These are phyloP conservation scores for Gracilaria gracilis DNA, from an alignment of 23 red algal species.

Conservation along the genomic window DNA sequence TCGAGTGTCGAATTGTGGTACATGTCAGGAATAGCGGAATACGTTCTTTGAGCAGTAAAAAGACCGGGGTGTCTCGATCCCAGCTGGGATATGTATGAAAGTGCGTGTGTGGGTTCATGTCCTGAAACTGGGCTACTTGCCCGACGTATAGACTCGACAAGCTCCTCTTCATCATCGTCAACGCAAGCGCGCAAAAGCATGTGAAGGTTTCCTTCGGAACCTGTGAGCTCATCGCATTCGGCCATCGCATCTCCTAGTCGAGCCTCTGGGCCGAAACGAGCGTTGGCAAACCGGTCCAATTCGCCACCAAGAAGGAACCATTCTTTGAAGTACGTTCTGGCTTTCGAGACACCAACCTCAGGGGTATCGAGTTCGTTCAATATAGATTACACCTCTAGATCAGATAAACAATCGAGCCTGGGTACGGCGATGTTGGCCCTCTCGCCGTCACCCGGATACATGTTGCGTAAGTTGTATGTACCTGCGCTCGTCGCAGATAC, in stretches of 20 bases:
- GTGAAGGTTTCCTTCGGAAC: conserved; percentile 9
- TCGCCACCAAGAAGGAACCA: conserved; percentile 13
- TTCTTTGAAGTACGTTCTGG: conserved; percentile 9
- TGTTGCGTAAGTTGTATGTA: conserved; percentile 9
- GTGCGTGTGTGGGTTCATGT: not conserved
- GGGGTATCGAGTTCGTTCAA: not conserved
- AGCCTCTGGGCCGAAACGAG: conserved; percentile 14
- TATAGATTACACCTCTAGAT: not conserved
- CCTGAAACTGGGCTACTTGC: conserved; percentile 14
- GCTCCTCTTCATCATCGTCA: conserved; percentile 19
- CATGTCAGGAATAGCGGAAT: conserved; percentile 1
- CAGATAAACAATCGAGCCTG: conserved; percentile 9
- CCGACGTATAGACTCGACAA: not conserved
- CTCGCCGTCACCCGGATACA: not conserved
- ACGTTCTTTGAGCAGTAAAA: not conserved
- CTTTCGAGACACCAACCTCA: not conserved
- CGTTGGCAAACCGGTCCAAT: conserved; percentile 4
- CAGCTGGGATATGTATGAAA: conserved; percentile 19
- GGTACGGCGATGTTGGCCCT: conserved; percentile 8
- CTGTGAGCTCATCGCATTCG: conserved; percentile 8
- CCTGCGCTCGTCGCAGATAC: conserved; percentile 4
- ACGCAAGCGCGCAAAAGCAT: conserved; percentile 22
- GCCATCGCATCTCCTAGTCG: conserved; percentile 1
- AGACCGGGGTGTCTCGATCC: conserved; percentile 5
- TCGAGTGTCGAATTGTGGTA: not conserved